Evolutionary conservation across 208 protist species (phyloP).

Genomic region (Acanthamoeba triangularis): DNA sequence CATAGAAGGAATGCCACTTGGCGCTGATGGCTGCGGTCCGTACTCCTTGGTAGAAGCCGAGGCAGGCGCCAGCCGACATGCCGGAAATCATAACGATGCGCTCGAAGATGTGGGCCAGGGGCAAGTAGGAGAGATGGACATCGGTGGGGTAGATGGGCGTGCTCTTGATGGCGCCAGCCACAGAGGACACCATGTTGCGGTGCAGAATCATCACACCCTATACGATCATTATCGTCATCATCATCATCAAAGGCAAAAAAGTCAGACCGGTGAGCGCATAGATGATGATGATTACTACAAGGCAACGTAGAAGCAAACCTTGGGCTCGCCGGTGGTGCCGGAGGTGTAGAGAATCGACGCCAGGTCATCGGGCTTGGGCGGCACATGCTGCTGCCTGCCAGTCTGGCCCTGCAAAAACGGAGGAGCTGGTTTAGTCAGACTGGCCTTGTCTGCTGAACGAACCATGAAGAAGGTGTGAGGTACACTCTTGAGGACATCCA

Average conservation of each 20-base stretch:
- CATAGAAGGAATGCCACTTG: neutral
- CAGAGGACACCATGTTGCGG: slow-evolving; percentile 80
- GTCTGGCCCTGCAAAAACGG: neutral
- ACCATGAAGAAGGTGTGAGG: neutral
- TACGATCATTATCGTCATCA: no score
- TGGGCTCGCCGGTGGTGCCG: slow-evolving; percentile 90
- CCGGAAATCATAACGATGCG: slow-evolving; percentile 42
- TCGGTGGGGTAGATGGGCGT: slow-evolving; percentile 70
- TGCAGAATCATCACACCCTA: slow-evolving; percentile 86
- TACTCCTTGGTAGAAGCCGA: slow-evolving; percentile 90
- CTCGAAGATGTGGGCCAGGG: slow-evolving; percentile 94
- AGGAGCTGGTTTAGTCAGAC: neutral
- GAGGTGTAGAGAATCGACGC: slow-evolving; percentile 89
- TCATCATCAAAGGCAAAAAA: no score
- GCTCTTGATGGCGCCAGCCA: slow-evolving; percentile 73
- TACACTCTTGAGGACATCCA: slow-evolving; percentile 40
- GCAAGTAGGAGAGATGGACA: slow-evolving; percentile 92
- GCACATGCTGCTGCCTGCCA: slow-evolving; percentile 32
- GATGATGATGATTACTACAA: no score
- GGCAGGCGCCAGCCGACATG: slow-evolving; percentile 74
- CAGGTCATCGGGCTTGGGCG: slow-evolving; percentile 80
- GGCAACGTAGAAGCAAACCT: slow-evolving; percentile 53
- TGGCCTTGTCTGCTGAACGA: neutral
- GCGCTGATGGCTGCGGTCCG: neutral
- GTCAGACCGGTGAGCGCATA: neutral